phyloP scores from a whole-genome alignment of 169 alveolate species.

The Cryptosporidium muris region DNA sequence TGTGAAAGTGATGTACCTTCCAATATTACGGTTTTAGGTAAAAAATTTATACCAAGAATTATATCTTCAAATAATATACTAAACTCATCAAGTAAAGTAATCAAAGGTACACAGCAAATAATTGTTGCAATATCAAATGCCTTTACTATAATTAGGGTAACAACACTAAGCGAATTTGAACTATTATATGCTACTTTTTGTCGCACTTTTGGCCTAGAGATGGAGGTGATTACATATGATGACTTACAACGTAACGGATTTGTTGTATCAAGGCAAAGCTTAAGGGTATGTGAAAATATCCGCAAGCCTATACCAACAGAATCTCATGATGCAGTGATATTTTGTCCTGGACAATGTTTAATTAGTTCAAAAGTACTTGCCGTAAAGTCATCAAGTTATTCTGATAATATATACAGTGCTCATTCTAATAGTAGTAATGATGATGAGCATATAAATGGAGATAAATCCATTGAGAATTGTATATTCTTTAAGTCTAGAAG shows the following conservation, averaged over 20 bases:
- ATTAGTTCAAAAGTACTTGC: conserved; percentile 74
- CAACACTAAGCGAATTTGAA: conserved; percentile 65
- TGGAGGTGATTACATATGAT: conserved; percentile 66
- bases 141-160: conserved; percentile 25
- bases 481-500: conserved; percentile 64
- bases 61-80: neutral
- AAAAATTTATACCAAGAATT: conserved; percentile 3
- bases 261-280: conserved; percentile 65
- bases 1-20: conserved; percentile 43
- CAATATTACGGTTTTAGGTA: conserved; percentile 26
- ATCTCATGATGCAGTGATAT: conserved; percentile 71
- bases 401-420: conserved; percentile 3
- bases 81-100: neutral
- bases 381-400: conserved; percentile 48
- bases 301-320: conserved; percentile 74
- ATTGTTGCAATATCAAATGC: conserved; percentile 62
- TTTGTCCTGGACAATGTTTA: conserved; percentile 77
- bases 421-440: conserved; percentile 16
- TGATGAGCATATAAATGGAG: neutral
- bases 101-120: neutral
- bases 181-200: conserved; percentile 69
- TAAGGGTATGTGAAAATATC: conserved; percentile 73
- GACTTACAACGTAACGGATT: conserved; percentile 69
- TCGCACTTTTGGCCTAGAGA: conserved; percentile 61
- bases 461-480: conserved; percentile 18